Evolutionary conservation across 352 stramenopile genomes (phyloP).

Genomic region (Phytophthora multivora): DNA sequence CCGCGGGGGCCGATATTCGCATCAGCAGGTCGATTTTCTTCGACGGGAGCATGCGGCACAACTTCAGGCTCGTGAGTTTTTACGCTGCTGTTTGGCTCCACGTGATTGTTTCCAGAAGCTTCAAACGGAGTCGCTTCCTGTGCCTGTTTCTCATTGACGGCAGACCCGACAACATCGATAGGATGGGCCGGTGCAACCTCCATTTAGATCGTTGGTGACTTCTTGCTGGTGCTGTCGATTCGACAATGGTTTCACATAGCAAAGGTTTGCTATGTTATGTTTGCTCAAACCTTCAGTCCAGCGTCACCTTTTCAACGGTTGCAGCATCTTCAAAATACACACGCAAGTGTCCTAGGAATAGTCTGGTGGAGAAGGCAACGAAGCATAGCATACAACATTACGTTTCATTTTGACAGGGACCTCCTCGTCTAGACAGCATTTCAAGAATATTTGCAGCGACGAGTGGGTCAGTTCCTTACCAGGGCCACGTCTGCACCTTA

Average conservation of each 20-base stretch:
- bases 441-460: slow-evolving; percentile 11
- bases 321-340: slow-evolving; percentile 3
- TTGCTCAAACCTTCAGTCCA: no score
- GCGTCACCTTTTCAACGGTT: no score
- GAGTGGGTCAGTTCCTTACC: neutral
- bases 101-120: slow-evolving; percentile 8
- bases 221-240: slow-evolving; percentile 7
- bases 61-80: slow-evolving; percentile 9
- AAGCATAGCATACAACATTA: slow-evolving; percentile 26
- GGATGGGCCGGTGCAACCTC: slow-evolving; percentile 7
- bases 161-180: slow-evolving; percentile 12
- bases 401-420: slow-evolving; percentile 20
- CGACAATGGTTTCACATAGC: slow-evolving; percentile 15
- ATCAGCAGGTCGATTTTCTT: slow-evolving; percentile 18
- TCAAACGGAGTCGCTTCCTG: slow-evolving; percentile 4
- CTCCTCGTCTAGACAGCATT: slow-evolving; percentile 1
- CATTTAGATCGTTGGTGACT: slow-evolving; percentile 11
- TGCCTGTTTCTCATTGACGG: slow-evolving; percentile 6
- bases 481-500: slow-evolving; percentile 10
- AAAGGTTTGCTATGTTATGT: no score
- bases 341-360: slow-evolving; percentile 1
- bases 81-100: neutral
- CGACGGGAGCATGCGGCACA: neutral
- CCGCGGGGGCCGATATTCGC: neutral
- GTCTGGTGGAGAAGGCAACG: slow-evolving; percentile 3